Percentiles rank a stretch among this genome's conserved stretches.
Conservation (phyloP, 768 basidiomycete species). For the Chalciporus pseudorubinellus region DNA sequence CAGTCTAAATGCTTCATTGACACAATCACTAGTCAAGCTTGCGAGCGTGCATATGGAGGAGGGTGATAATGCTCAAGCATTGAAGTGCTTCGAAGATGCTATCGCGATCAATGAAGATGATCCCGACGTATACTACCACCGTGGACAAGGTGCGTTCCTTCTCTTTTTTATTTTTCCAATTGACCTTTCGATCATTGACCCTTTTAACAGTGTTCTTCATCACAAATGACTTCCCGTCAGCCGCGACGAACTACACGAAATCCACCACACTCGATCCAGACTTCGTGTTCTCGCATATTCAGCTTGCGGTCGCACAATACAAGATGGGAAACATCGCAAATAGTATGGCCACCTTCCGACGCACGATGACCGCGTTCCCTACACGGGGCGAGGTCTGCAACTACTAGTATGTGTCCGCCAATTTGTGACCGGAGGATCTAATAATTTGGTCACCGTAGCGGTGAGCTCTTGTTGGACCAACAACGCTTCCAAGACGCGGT, state of each 20-base stretch:
- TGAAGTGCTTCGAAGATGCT: conserved; percentile 90
- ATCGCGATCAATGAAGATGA: conserved; percentile 78
- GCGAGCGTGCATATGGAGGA: conserved; percentile 98
- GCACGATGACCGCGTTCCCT: conserved; percentile 83
- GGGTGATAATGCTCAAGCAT: conserved; percentile 73
- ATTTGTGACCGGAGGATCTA: not conserved
- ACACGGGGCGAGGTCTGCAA: conserved; percentile 86
- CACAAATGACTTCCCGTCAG: conserved; percentile 82
- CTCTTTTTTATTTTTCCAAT: not conserved
- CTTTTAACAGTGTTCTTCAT: conserved; percentile 78
- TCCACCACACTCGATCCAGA: conserved; percentile 81
- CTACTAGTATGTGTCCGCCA: conserved; percentile 73
- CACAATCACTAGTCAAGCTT: conserved; percentile 93
- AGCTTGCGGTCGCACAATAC: conserved; percentile 96
- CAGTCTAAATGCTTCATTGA: conserved; percentile 60
- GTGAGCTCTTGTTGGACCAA: conserved; percentile 92
- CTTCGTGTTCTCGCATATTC: conserved; percentile 97
- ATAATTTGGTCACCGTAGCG: conserved; percentile 45
- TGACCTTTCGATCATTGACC: not conserved
- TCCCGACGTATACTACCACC: conserved; percentile 97
- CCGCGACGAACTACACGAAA: conserved; percentile 87
- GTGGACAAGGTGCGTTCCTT: conserved; percentile 74
- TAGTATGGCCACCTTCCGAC: conserved; percentile 88
- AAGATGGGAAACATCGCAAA: conserved; percentile 75
- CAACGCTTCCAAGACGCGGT: conserved; percentile 83